Conservation (phyloP, 441 rosid genomes). For the Manihot esculenta region DNA sequence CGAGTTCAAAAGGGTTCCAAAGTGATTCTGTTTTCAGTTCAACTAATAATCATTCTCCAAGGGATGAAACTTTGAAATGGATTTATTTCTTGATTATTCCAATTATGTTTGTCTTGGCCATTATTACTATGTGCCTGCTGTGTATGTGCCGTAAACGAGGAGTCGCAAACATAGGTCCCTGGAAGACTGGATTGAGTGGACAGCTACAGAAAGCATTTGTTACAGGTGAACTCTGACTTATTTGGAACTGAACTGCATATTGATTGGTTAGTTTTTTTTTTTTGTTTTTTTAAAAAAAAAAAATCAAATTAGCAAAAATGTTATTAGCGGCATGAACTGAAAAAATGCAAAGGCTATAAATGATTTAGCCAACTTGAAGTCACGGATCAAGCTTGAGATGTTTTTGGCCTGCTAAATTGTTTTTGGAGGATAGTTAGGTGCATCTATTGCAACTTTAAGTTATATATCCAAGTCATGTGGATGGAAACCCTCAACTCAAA, state of each 20-base stretch:
- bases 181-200: constrained; percentile 94
- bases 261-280: not conserved
- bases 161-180: constrained; percentile 69
- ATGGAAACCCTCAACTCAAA: not conserved
- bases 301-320: not conserved
- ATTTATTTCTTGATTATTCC: constrained; percentile 53
- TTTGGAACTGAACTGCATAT: not conserved
- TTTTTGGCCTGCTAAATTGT: not conserved
- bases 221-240: constrained; percentile 47
- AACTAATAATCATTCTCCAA: constrained; percentile 26
- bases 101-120: constrained; percentile 28
- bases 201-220: constrained; percentile 90
- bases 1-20: constrained; percentile 12
- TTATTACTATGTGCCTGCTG: constrained; percentile 33
- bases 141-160: constrained; percentile 51
- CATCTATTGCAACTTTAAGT: not conserved
- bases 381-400: not conserved
- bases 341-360: not conserved
- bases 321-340: not conserved
- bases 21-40: constrained; percentile 19
- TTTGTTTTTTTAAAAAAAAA: not conserved
- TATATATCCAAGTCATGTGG: not conserved
- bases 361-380: not conserved
- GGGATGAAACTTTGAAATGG: constrained; percentile 35
- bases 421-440: not conserved